Evolutionary conservation across 768 basidiomycete species (phyloP).

Genomic region (Boletellus sp.): DNA sequence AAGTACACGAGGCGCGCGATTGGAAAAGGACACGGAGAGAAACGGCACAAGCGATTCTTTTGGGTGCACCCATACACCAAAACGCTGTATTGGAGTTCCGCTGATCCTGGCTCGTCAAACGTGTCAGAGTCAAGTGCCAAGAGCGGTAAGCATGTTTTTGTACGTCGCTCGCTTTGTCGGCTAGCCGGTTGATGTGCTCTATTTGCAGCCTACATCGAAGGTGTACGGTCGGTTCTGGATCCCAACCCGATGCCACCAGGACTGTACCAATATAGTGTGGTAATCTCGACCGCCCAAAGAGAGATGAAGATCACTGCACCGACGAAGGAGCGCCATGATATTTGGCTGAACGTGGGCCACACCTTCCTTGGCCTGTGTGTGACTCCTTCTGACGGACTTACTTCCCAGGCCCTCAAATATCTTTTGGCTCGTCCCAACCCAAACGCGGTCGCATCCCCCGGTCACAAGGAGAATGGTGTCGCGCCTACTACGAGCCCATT

Average conservation of each 20-base stretch:
- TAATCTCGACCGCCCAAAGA: slow-evolving; percentile 88
- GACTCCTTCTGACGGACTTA: slow-evolving; percentile 5
- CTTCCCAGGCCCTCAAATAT: slow-evolving; percentile 79
- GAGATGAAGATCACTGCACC: slow-evolving; percentile 99
- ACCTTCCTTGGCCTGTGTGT: slow-evolving; percentile 4
- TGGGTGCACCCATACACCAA: slow-evolving; percentile 99
- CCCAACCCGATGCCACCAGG: slow-evolving; percentile 96
- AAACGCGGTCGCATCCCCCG: slow-evolving; percentile 19
- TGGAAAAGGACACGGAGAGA: slow-evolving; percentile 87
- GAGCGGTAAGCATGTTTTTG: slow-evolving; percentile 68
- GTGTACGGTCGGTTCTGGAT: slow-evolving; percentile 87
- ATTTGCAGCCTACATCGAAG: slow-evolving; percentile 81
- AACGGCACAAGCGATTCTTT: slow-evolving; percentile 92
- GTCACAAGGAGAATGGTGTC: slow-evolving; percentile 29
- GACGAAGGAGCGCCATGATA: slow-evolving; percentile 92
- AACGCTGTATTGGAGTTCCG: slow-evolving; percentile 95
- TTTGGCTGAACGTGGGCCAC: slow-evolving; percentile 82
- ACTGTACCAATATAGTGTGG: slow-evolving; percentile 85
- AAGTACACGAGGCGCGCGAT: slow-evolving; percentile 92
- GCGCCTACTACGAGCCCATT: slow-evolving; percentile 49
- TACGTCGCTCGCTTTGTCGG: slow-evolving; percentile 4
- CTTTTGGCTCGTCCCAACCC: slow-evolving; percentile 72
- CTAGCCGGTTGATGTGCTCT: slow-evolving; percentile 1
- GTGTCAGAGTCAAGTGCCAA: slow-evolving; percentile 93
- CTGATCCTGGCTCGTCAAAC: slow-evolving; percentile 85